phyloP scores from a whole-genome alignment of 2,329 filamentous ascomycete species.

The Myriosclerotinia curreyana region DNA sequence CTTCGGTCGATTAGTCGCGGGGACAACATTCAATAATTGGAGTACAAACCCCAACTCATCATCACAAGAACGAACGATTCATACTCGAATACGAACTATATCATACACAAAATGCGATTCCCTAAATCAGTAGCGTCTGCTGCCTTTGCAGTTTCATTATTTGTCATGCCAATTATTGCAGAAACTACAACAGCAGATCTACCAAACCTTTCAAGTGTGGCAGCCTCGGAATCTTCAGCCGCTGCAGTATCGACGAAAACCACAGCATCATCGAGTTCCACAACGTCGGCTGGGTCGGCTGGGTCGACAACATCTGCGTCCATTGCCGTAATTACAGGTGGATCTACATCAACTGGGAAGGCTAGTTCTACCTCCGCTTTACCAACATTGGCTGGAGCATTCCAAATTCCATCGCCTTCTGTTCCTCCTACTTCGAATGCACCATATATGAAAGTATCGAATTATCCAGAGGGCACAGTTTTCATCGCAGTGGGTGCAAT shows the following conservation, averaged over 20 bases:
- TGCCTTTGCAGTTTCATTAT: slow-evolving; percentile 26
- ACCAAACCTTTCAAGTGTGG: slow-evolving; percentile 31
- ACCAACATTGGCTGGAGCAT: slow-evolving; percentile 55
- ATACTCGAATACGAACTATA: slow-evolving; percentile 17
- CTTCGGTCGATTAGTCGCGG: neutral
- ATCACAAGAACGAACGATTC: slow-evolving; percentile 25
- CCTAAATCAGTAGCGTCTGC: slow-evolving; percentile 25
- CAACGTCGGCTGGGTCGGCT: neutral
- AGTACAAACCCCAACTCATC: neutral
- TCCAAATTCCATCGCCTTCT: slow-evolving; percentile 66
- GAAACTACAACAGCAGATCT: slow-evolving; percentile 24
- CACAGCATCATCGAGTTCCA: slow-evolving; percentile 17
- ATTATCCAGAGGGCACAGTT: slow-evolving; percentile 84
- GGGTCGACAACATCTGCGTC: slow-evolving; percentile 26
- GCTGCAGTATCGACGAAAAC: slow-evolving; percentile 25
- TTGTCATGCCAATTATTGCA: slow-evolving; percentile 24
- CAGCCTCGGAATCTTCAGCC: slow-evolving; percentile 30
- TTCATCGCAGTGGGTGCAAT: slow-evolving; percentile 93
- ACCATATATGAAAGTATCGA: slow-evolving; percentile 88
- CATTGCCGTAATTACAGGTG: slow-evolving; percentile 16
- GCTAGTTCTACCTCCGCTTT: slow-evolving; percentile 38
- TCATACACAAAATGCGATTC: slow-evolving; percentile 28
- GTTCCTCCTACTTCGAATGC: slow-evolving; percentile 82
- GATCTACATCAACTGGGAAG: slow-evolving; percentile 2
- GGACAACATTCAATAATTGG: slow-evolving; percentile 12